Conservation (phyloP, 1,139 yeast species). For the Arxiozyma slooffiae region DNA sequence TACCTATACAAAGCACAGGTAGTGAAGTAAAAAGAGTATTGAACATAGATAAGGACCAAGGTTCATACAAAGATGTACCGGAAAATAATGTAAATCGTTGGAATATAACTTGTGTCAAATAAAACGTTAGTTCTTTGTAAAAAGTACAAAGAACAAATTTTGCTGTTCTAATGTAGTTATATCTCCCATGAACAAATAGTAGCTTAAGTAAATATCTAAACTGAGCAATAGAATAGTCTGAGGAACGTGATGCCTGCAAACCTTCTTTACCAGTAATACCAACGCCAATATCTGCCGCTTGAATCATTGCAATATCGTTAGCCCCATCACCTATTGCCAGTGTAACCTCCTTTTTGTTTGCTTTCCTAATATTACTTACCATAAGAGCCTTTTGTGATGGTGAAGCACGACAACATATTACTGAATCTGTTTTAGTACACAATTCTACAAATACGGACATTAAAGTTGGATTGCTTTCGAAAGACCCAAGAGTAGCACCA, state of each 20-base stretch:
- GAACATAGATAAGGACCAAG: slow-evolving; percentile 95
- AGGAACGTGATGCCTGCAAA: slow-evolving; percentile 86
- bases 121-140: slow-evolving; percentile 85
- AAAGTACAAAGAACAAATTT: slow-evolving; percentile 89
- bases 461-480: slow-evolving; percentile 63
- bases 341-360: slow-evolving; percentile 71
- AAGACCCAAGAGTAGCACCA: slow-evolving; percentile 66
- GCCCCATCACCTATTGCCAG: slow-evolving; percentile 99
- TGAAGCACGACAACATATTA: slow-evolving; percentile 90
- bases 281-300: slow-evolving; percentile 94
- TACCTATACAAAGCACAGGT: slow-evolving; percentile 88
- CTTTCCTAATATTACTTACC: too few relatives aligned
- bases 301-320: slow-evolving; percentile 97
- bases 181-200: slow-evolving; percentile 86
- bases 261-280: slow-evolving; percentile 98
- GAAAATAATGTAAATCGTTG: slow-evolving; percentile 85
- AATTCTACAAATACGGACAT: slow-evolving; percentile 71
- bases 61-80: slow-evolving; percentile 86
- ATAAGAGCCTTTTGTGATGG: slow-evolving; percentile 98
- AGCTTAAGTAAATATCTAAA: slow-evolving; percentile 75
- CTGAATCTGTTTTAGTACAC: slow-evolving; percentile 82
- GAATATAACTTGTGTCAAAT: slow-evolving; percentile 76
- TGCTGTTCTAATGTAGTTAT: slow-evolving; percentile 84
- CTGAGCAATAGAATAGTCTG: slow-evolving; percentile 94
- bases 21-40: slow-evolving; percentile 90